A percentile compares a stretch with the other conserved stretches of the same genome.
Evolutionary conservation across 768 basidiomycete species (phyloP).

Genomic region (Boletus vermiculosoides): DNA sequence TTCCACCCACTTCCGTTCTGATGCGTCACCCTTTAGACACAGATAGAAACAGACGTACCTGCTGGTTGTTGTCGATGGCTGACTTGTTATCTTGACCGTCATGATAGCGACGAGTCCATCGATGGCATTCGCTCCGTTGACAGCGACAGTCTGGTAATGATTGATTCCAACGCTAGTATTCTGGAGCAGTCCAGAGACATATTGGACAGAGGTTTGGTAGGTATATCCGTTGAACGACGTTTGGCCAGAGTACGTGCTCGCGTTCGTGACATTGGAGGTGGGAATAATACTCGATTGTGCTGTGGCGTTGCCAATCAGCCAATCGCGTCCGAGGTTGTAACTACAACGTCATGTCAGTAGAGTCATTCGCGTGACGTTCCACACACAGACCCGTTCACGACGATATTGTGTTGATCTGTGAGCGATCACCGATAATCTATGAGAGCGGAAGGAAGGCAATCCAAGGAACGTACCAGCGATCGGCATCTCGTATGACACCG

Average conservation of each 20-base stretch:
- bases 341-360: constrained; percentile 26
- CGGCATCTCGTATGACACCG: constrained; percentile 69
- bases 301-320: constrained; percentile 83
- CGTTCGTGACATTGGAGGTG: constrained; percentile 38
- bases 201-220: constrained; percentile 67
- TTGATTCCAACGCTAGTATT: constrained; percentile 72
- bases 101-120: constrained; percentile 85
- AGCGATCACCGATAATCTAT: neutral
- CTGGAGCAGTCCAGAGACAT: constrained; percentile 66
- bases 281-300: constrained; percentile 32
- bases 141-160: constrained; percentile 55
- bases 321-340: constrained; percentile 83
- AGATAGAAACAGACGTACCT: constrained; percentile 17
- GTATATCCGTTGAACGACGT: constrained; percentile 67
- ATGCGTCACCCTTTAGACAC: neutral
- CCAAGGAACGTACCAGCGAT: constrained; percentile 46
- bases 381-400: constrained; percentile 58
- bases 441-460: constrained; percentile 10
- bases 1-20: neutral
- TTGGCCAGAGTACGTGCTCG: constrained; percentile 57
- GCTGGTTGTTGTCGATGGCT: constrained; percentile 28
- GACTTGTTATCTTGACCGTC: constrained; percentile 59
- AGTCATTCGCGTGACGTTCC: neutral
- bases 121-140: constrained; percentile 54
- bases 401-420: constrained; percentile 65